These are phyloP conservation scores for Auricularia cornea DNA, from an alignment of 768 basidiomycete species.

Conservation along the genomic window DNA sequence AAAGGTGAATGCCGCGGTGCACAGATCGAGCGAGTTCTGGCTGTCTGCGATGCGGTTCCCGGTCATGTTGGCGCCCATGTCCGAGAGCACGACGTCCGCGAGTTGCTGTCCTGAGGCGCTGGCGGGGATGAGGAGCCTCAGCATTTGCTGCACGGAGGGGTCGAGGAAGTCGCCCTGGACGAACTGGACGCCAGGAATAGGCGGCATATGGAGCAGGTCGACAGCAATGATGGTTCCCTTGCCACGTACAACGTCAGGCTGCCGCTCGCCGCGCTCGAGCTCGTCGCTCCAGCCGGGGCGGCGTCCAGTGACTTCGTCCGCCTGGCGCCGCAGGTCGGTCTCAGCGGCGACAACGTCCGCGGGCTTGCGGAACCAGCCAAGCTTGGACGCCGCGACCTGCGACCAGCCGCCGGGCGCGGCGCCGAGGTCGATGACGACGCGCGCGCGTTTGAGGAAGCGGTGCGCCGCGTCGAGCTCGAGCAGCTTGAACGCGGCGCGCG, in stretches of 20 bases:
- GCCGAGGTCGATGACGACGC: conserved; percentile 75
- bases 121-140: conserved; percentile 33
- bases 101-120: conserved; percentile 20
- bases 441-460: conserved; percentile 19
- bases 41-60: conserved; percentile 64
- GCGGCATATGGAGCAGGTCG: conserved; percentile 66
- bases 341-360: conserved; percentile 30
- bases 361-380: conserved; percentile 29
- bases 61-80: conserved; percentile 81
- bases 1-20: conserved; percentile 65
- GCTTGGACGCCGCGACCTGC: conserved; percentile 62
- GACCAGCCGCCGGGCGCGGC: conserved; percentile 94
- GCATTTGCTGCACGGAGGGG: conserved; percentile 35
- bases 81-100: conserved; percentile 78
- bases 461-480: conserved; percentile 61
- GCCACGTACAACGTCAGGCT: conserved; percentile 22
- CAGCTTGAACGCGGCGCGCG: conserved; percentile 89
- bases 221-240: conserved; percentile 55
- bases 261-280: conserved; percentile 15
- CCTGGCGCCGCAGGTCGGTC: conserved; percentile 3
- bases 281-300: neutral
- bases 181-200: conserved; percentile 63
- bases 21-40: conserved; percentile 62
- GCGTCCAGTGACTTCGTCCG: neutral
- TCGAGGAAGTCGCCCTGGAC: conserved; percentile 75